phyloP scores from a whole-genome alignment of 2,329 filamentous ascomycete species.

The Pseudocercospora crystallina region DNA sequence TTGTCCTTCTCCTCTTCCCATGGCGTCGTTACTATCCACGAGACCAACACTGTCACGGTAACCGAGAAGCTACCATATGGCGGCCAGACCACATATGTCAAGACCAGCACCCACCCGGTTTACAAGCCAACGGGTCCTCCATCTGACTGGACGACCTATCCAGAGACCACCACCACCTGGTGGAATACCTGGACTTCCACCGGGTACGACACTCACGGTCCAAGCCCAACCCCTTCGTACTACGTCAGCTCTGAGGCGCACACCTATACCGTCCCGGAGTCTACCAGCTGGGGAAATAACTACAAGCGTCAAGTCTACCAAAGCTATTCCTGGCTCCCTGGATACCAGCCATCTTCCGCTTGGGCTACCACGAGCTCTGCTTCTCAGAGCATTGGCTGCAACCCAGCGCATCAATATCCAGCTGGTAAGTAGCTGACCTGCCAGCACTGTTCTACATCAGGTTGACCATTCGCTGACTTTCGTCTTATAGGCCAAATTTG shows the following conservation, averaged over 20 bases:
- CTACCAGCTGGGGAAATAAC: neutral
- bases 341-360: too few relatives aligned
- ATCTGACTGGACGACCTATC: neutral
- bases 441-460: conserved; percentile 3
- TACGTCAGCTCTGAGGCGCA: neutral
- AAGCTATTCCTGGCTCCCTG: too few relatives aligned
- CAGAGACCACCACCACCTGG: neutral
- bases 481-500: conserved; percentile 4
- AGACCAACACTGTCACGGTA: neutral
- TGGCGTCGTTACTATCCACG: too few relatives aligned
- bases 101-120: conserved; percentile 6
- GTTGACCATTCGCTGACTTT: neutral
- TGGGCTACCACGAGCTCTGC: too few relatives aligned
- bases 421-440: conserved; percentile 13
- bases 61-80: conserved; percentile 5
- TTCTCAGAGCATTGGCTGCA: too few relatives aligned
- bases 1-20: too few relatives aligned
- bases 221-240: neutral
- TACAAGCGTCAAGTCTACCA: conserved; percentile 6
- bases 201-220: neutral
- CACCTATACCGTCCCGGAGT: conserved; percentile 9
- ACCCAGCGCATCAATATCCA: conserved; percentile 26
- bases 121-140: neutral
- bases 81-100: conserved; percentile 6
- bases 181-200: neutral